Percentiles rank a stretch among this genome's conserved stretches.
Conservation (phyloP, 2,329 filamentous ascomycete species). For the Akanthomyces uredinophilus region DNA sequence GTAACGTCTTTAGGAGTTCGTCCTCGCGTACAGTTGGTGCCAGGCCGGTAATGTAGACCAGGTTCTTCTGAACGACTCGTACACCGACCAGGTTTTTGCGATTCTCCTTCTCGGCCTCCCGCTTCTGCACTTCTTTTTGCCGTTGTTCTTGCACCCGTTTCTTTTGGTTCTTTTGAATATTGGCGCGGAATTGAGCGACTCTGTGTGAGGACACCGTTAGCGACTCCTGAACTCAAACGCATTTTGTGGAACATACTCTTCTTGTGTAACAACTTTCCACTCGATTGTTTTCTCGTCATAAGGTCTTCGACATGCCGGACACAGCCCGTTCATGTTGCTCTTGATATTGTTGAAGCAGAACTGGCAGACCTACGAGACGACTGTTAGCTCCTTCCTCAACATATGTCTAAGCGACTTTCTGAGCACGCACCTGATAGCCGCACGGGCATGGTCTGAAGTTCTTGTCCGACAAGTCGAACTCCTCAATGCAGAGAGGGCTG, state of each 20-base stretch:
- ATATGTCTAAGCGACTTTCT: neutral
- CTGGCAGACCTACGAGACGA: slow-evolving; percentile 79
- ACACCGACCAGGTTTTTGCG: slow-evolving; percentile 95
- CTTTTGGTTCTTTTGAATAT: slow-evolving; percentile 86
- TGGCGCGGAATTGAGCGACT: slow-evolving; percentile 68
- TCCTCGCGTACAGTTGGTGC: slow-evolving; percentile 90
- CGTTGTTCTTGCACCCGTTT: slow-evolving; percentile 76
- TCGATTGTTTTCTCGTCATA: slow-evolving; percentile 98
- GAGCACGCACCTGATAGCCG: slow-evolving; percentile 78
- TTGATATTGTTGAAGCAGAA: slow-evolving; percentile 99
- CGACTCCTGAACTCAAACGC: neutral
- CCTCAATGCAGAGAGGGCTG: slow-evolving; percentile 96
- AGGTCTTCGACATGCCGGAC: slow-evolving; percentile 90
- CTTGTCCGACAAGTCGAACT: slow-evolving; percentile 95
- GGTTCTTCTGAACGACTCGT: slow-evolving; percentile 94
- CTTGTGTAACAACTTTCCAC: slow-evolving; percentile 89
- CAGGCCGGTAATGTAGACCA: slow-evolving; percentile 94
- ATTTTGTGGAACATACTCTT: slow-evolving; percentile 65
- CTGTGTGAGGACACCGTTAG: slow-evolving; percentile 33
- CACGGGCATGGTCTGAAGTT: slow-evolving; percentile 97
- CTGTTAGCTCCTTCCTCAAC: slow-evolving; percentile 13
- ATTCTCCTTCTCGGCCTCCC: slow-evolving; percentile 91
- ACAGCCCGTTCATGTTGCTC: slow-evolving; percentile 94
- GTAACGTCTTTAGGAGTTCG: slow-evolving; percentile 81
- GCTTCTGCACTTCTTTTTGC: slow-evolving; percentile 93